A percentile compares a stretch with the other conserved stretches of the same genome.
phyloP scores from a whole-genome alignment of 2,329 filamentous ascomycete genomes.

The Lasiodiplodia sp. region DNA sequence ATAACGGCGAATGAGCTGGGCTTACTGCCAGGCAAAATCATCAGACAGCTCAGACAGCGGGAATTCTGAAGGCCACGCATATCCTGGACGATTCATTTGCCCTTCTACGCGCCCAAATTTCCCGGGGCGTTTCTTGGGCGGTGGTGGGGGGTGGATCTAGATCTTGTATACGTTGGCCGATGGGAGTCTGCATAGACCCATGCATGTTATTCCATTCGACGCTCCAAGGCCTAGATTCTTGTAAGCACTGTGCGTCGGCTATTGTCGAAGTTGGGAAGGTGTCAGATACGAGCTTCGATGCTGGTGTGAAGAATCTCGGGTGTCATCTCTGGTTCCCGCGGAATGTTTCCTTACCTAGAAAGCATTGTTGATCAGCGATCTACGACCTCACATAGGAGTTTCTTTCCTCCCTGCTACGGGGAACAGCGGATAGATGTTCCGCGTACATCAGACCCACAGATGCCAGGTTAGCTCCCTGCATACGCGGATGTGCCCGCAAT shows the following conservation, averaged over 20 bases:
- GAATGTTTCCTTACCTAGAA: background rate
- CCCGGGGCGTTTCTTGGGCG: background rate
- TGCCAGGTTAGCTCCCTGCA: constrained; percentile 1
- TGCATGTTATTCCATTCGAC: constrained; percentile 1
- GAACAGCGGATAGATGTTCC: background rate
- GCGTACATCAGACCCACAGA: background rate
- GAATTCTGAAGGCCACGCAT: background rate
- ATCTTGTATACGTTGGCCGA: background rate
- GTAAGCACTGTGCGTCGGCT: constrained; percentile 2
- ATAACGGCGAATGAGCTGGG: background rate
- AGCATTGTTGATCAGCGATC: background rate
- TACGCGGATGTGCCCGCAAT: background rate
- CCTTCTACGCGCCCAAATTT: background rate
- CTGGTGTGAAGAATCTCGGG: background rate
- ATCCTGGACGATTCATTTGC: background rate
- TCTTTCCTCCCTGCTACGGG: background rate
- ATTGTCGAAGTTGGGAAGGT: constrained; percentile 1
- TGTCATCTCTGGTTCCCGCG: background rate
- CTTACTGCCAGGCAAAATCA: background rate
- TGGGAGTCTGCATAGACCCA: constrained; percentile 3
- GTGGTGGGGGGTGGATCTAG: background rate
- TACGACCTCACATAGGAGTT: background rate
- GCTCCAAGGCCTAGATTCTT: constrained; percentile 3
- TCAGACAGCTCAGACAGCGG: background rate
- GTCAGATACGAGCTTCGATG: background rate